Conservation (phyloP, 106 monocot genomes). For the Cymbidium sinense region DNA sequence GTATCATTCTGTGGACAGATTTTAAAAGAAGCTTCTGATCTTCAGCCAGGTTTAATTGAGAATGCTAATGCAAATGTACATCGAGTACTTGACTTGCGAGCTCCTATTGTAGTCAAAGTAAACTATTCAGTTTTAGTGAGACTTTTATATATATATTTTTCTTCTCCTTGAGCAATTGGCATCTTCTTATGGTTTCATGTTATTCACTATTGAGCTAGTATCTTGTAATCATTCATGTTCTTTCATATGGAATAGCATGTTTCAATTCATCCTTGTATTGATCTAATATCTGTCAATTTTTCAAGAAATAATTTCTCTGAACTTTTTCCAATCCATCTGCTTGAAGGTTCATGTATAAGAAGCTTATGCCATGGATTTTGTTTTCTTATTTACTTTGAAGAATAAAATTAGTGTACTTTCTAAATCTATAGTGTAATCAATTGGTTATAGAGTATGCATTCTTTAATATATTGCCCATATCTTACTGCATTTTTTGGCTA, state of each 20-base stretch:
- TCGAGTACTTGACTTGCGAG: slow-evolving; percentile 69
- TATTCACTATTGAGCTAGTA: too few species aligned
- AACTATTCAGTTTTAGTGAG: neutral
- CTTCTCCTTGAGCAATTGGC: neutral
- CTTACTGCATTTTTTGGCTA: too few species aligned
- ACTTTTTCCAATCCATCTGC: too few species aligned
- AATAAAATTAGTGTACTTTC: neutral
- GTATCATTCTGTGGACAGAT: slow-evolving; percentile 88
- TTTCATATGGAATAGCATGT: neutral
- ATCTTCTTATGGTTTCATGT: neutral
- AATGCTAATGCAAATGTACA: slow-evolving; percentile 64
- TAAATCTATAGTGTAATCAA: neutral
- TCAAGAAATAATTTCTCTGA: too few species aligned
- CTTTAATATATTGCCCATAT: too few species aligned
- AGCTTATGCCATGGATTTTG: neutral
- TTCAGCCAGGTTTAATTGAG: slow-evolving; percentile 59
- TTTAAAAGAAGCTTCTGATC: slow-evolving; percentile 85
- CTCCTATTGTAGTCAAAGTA: slow-evolving; percentile 96
- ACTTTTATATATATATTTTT: neutral
- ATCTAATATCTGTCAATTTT: neutral
- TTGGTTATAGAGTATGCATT: too few species aligned
- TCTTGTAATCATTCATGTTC: neutral
- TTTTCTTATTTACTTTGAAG: neutral
- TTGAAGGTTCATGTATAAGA: neutral
- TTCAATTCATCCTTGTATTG: neutral